Evolutionary conservation across 768 basidiomycete genomes (phyloP).

Genomic region (Hysterangium stoloniferum): DNA sequence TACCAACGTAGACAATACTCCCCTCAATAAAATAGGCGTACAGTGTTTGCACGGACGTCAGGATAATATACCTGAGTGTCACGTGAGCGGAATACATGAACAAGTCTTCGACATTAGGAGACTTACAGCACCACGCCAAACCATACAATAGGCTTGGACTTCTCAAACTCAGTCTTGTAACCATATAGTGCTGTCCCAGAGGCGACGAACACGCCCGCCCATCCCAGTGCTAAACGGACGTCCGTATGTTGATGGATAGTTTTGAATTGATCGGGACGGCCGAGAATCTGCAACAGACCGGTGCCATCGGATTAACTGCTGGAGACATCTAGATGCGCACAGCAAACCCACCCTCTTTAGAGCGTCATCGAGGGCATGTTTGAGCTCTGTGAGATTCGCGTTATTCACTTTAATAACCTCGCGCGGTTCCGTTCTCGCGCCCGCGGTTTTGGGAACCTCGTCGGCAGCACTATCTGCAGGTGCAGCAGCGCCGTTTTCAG

Average conservation of each 20-base stretch:
- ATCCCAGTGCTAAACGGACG: constrained; percentile 79
- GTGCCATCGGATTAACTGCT: not conserved
- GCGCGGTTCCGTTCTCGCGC: constrained; percentile 12
- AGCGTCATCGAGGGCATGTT: constrained; percentile 69
- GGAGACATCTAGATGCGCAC: not conserved
- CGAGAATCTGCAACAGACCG: constrained; percentile 54
- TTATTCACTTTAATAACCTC: constrained; percentile 45
- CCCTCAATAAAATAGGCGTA: constrained; percentile 87
- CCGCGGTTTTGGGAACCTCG: not conserved
- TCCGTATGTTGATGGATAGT: constrained; percentile 85
- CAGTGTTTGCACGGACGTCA: constrained; percentile 65
- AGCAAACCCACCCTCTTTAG: constrained; percentile 69
- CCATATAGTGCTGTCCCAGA: constrained; percentile 78
- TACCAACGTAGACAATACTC: constrained; percentile 79
- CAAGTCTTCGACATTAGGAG: constrained; percentile 5
- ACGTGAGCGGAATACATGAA: constrained; percentile 9
- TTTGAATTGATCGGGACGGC: constrained; percentile 75
- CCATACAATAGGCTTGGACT: constrained; percentile 74
- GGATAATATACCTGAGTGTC: constrained; percentile 58
- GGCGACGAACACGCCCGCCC: constrained; percentile 78
- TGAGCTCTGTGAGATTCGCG: constrained; percentile 41
- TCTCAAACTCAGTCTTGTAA: constrained; percentile 82
- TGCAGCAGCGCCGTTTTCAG: constrained; percentile 3
- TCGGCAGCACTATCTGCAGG: not conserved
- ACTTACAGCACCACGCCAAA: constrained; percentile 72